Percentiles rank a stretch among this genome's conserved stretches.
phyloP scores from a whole-genome alignment of 805 yeast species.

The Blastobotrys terrestris region DNA sequence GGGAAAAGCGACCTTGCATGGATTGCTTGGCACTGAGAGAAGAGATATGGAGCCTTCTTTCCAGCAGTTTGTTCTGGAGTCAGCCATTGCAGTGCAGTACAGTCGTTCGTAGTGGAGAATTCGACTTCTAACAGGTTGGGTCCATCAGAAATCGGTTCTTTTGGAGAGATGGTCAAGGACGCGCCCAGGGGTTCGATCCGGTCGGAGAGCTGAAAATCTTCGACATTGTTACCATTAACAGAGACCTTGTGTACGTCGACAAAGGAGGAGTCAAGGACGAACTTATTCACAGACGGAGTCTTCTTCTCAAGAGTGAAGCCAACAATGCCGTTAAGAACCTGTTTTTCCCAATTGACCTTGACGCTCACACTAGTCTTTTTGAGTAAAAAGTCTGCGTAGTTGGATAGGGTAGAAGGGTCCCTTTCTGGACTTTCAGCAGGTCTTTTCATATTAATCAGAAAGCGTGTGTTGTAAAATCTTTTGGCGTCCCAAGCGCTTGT shows the following conservation, averaged over 20 bases:
- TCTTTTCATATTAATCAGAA: slow-evolving; percentile 7
- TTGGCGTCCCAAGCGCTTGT: background rate
- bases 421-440: slow-evolving; percentile 17
- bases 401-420: slow-evolving; percentile 78
- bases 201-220: slow-evolving; percentile 25
- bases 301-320: slow-evolving; percentile 35
- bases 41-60: slow-evolving; percentile 60
- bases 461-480: slow-evolving; percentile 10
- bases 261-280: slow-evolving; percentile 67
- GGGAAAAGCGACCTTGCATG: slow-evolving; percentile 87
- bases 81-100: slow-evolving; percentile 85
- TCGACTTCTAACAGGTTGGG: slow-evolving; percentile 29
- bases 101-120: slow-evolving; percentile 65
- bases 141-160: slow-evolving; percentile 5
- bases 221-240: slow-evolving; percentile 34
- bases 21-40: slow-evolving; percentile 88
- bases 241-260: slow-evolving; percentile 42
- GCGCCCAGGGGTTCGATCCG: slow-evolving; percentile 40
- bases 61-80: slow-evolving; percentile 71
- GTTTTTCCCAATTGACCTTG: slow-evolving; percentile 48
- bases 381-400: slow-evolving; percentile 51
- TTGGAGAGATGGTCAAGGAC: slow-evolving; percentile 30
- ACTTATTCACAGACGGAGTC: slow-evolving; percentile 24
- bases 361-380: slow-evolving; percentile 47
- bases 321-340: slow-evolving; percentile 52